Evolutionary conservation across 331 rosid genomes (phyloP), one percentile per base, ranked within the genome.

Genomic region (Dryas integrifolia): DNA sequence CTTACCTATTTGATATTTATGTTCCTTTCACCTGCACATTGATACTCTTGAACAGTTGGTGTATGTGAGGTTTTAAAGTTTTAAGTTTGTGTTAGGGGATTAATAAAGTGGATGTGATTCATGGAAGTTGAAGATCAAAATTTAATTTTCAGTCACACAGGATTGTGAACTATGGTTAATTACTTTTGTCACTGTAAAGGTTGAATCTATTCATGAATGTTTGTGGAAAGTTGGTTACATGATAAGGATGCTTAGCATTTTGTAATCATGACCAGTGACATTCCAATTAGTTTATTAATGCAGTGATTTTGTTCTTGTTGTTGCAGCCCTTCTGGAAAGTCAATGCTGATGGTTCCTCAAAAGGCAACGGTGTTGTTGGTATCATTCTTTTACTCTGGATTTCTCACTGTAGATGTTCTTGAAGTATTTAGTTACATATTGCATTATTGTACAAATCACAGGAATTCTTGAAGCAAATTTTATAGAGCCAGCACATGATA

Each of bases 291-390:
- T 69, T 83, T 77, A 67, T 69, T 86, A 16, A 81, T 56, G 53
- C 67, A 21, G 55, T 72, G 80, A 66, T 58, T 51, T 45, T 77
- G 69, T 79, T 68, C 63, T 57, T 14, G 64, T 58, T 71, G 69
- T 70, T 85, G 83, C 77, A 94, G 98, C 96, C 98, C 30, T 94
- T 88, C 83, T 94, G 97, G 96, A 94, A 91, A 83, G 92, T 94
- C 79, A 81, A 64, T 9, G 43, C 76, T 46, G 92, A 88, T 15
- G 97, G 97, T 70, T 67, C 85, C 59, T 77, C 84, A 14, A 85
- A 40, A 72, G 97, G 96, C 82, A 73, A n/a, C 43, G 88, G 96
- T 73, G 97, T 91, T 85, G 82, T 94, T 70, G 98, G 98, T 94
- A 94, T 74, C 21, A 58, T 74, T 73, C 80, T 83, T 30, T 76